Evolutionary conservation across 345 rosid genomes (phyloP), one percentile per base, ranked within the genome.

Genomic region (Microthlaspi erraticum): DNA sequence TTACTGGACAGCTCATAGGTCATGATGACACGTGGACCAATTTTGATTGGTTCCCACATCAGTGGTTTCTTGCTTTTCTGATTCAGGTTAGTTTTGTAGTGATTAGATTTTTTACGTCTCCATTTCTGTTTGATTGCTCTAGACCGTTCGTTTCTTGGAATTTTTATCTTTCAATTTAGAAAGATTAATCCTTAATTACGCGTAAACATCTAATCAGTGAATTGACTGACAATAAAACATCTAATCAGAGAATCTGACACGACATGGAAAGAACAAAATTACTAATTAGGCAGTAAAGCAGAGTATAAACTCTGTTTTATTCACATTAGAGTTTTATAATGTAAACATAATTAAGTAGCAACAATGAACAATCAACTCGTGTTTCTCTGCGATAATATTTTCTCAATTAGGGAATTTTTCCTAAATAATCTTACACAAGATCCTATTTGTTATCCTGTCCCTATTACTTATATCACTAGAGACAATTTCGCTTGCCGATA

Each of bases 11-110:
- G 68, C 46, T 66, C 41, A 38, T 44, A 12, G 10, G 60, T 44
- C 52, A 78, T 82, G 82, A 64, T 51, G 80, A 83, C 85, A 90
- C 83, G 79, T 88, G 90, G 84, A 81, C 91, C 87, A 85, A 76
- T 83, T 6, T 26, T 2, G 29, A 39, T 1, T 41, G 26, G 61
- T 39, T 34, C 29, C 44, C 70, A 62, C 58, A 45, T 62, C 36
- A 45, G 52, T 53, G 18, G 41, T 60, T 52, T 60, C 53, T 67
- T 67, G 55, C 45, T 67, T 67, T 67, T 26, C 29, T 67, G 56
- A 33, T 32, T 29, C 18, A 50, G 57, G 64, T 51, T 66, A 19
- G 56, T 63, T 39, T 29, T 46, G n/a, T 23, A 38, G 10, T 37
- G 14, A 44, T 68, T 32, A 36, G 50, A 29, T 36, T 38, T 64